Percentiles rank a stretch among this genome's conserved stretches.
phyloP scores from a whole-genome alignment of 257 asterid species.

The Forsythia viridissima region DNA sequence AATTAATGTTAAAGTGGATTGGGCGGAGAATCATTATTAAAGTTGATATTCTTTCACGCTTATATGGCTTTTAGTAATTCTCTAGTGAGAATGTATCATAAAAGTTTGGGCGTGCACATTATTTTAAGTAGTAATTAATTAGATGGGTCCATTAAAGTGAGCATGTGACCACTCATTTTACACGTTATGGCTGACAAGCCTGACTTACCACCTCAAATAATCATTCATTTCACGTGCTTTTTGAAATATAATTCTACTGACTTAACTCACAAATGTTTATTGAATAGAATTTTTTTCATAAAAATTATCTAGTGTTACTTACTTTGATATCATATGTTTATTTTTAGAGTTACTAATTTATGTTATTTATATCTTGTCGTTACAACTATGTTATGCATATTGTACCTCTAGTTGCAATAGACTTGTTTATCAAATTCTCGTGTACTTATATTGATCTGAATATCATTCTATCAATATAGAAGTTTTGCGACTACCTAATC shows the following conservation, averaged over 20 bases:
- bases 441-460: no score
- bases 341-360: no score
- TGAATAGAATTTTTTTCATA: no score
- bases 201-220: neutral
- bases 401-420: no score
- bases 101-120: neutral
- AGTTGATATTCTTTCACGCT: conserved; percentile 1
- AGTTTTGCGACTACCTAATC: no score
- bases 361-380: no score
- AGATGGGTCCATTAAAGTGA: neutral
- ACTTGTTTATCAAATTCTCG: no score
- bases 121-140: neutral
- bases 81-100: neutral
- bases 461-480: no score
- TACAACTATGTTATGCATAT: no score
- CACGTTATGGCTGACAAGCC: neutral
- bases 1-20: no score
- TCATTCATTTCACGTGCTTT: neutral
- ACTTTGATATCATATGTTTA: no score
- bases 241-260: neutral
- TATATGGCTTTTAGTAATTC: neutral
- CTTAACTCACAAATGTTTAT: neutral
- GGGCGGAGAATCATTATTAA: neutral
- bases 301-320: no score
- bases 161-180: neutral